These are phyloP conservation scores for Lavandula angustifolia DNA, from an alignment of 257 asterid genomes.

Conservation along the genomic window DNA sequence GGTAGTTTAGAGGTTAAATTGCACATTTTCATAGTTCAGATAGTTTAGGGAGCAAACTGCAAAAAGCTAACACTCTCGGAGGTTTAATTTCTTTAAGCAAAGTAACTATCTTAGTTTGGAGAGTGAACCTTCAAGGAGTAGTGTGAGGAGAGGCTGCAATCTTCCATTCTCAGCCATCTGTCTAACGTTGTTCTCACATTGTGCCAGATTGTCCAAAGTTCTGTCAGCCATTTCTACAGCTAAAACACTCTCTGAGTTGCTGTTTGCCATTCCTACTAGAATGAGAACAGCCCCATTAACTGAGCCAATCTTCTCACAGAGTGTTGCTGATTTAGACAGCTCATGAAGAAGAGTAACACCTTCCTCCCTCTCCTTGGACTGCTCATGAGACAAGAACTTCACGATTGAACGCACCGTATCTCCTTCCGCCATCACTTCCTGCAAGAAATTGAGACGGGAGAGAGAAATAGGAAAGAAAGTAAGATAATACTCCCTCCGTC, in stretches of 20 bases:
- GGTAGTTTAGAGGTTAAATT: no score
- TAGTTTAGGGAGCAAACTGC: no score
- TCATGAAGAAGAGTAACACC: conserved; percentile 77
- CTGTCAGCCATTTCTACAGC: conserved; percentile 79
- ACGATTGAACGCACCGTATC: conserved; percentile 76
- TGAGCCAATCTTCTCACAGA: conserved; percentile 76
- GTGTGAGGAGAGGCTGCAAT: conserved; percentile 75
- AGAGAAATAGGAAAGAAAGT: no score
- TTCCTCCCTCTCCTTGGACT: conserved; percentile 80
- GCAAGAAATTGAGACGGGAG: conserved; percentile 36
- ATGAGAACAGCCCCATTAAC: conserved; percentile 85
- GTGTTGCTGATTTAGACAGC: conserved; percentile 68
- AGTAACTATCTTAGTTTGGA: not conserved
- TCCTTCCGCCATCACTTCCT: conserved; percentile 91
- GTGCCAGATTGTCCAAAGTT: conserved; percentile 78
- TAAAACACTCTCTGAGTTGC: conserved; percentile 68
- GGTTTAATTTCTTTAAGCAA: no score
- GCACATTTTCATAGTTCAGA: no score
- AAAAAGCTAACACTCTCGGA: no score
- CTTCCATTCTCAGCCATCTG: conserved; percentile 93
- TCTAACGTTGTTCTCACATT: conserved; percentile 79
- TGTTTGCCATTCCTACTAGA: conserved; percentile 89
- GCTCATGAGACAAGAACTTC: conserved; percentile 70
- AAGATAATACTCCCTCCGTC: no score
- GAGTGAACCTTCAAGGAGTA: conserved; percentile 75